These are phyloP conservation scores for Trichoderma semiorbis DNA, from an alignment of 2,329 filamentous ascomycete genomes.

Conservation along the genomic window DNA sequence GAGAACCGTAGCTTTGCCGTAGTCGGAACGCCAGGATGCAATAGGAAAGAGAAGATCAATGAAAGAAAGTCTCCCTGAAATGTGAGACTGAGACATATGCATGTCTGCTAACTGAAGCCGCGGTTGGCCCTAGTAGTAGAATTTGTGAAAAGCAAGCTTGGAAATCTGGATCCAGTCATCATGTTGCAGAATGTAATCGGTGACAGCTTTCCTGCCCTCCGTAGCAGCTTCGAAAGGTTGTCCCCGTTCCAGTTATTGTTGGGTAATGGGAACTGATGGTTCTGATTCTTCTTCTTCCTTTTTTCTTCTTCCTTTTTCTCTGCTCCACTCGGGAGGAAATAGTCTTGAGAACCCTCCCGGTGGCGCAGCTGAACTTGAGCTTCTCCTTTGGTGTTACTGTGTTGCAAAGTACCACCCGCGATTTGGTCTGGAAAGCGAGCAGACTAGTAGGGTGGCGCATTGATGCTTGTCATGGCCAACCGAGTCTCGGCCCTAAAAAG, in stretches of 20 bases:
- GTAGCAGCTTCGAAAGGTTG: not conserved
- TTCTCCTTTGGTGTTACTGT: not conserved
- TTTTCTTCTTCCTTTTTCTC: not conserved
- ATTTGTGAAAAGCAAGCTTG: not conserved
- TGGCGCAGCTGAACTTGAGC: not conserved
- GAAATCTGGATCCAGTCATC: not conserved
- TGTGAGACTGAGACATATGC: not conserved
- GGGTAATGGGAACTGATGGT: not conserved
- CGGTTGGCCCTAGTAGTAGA: not conserved
- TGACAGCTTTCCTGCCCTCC: not conserved
- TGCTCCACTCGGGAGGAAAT: not conserved
- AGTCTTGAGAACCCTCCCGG: not conserved
- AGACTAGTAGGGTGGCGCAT: constrained; percentile 9
- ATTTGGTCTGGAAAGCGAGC: not conserved
- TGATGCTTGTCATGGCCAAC: not conserved
- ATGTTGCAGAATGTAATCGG: not conserved
- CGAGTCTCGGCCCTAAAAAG: constrained; percentile 7
- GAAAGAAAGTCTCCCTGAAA: not conserved
- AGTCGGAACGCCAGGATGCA: not conserved
- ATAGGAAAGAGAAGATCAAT: not conserved
- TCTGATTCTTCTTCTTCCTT: not conserved
- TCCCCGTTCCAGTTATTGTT: not conserved
- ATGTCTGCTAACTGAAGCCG: not conserved
- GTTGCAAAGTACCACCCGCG: not conserved
- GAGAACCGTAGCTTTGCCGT: not conserved